Conservation (phyloP, 495 filamentous ascomycete species). For the Talaromyces thailandensis region DNA sequence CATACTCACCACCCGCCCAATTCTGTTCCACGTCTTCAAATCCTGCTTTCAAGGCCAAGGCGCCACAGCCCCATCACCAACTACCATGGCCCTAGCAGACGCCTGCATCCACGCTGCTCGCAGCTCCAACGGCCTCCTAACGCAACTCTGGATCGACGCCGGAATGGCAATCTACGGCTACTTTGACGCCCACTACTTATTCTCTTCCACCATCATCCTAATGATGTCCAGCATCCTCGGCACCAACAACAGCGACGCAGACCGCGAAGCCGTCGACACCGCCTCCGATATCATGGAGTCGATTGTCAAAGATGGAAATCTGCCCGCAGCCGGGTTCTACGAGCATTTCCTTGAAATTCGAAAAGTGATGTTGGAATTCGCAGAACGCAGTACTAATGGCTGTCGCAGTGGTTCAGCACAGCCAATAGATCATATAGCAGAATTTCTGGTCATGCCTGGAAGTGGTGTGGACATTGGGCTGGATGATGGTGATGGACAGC, state of each 20-base stretch:
- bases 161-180: slow-evolving; percentile 19
- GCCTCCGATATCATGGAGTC: slow-evolving; percentile 15
- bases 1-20: slow-evolving; percentile 17
- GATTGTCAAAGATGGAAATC: slow-evolving; percentile 18
- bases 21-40: slow-evolving; percentile 20
- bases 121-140: slow-evolving; percentile 15
- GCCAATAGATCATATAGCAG: not conserved
- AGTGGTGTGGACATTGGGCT: not conserved
- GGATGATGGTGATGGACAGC: not conserved
- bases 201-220: slow-evolving; percentile 19
- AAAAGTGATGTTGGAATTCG: slow-evolving; percentile 3
- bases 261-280: slow-evolving; percentile 14
- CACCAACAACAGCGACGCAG: slow-evolving; percentile 11
- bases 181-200: slow-evolving; percentile 21
- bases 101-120: slow-evolving; percentile 18
- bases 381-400: not conserved
- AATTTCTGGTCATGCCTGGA: not conserved
- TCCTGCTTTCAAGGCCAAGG: slow-evolving; percentile 10
- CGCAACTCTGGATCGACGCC: slow-evolving; percentile 15
- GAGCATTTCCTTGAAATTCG: slow-evolving; percentile 5
- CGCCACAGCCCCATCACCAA: slow-evolving; percentile 9
- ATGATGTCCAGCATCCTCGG: slow-evolving; percentile 19
- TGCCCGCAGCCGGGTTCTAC: slow-evolving; percentile 11
- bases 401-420: not conserved
- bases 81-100: slow-evolving; percentile 16